These are phyloP conservation scores for Ceratobasidium sp. DNA, from an alignment of 1,284 basidiomycete genomes.

Conservation along the genomic window DNA sequence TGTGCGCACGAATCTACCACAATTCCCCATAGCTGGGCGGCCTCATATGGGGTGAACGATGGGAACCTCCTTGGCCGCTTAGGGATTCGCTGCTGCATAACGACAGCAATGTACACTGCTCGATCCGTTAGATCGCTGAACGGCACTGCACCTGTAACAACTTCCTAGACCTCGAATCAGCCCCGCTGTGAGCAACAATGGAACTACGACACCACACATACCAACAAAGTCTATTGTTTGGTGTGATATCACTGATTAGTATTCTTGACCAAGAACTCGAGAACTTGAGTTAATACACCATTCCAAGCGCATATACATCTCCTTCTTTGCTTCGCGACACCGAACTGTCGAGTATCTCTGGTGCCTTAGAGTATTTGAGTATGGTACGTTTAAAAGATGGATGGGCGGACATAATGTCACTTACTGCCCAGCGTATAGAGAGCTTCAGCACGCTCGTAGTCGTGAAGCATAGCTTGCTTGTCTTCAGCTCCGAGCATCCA, in stretches of 20 bases:
- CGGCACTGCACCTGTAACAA: not conserved
- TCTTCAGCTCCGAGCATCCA: not conserved
- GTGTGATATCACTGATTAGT: too few species aligned
- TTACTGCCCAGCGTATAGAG: constrained; percentile 8
- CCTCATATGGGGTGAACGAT: not conserved
- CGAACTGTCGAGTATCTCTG: not conserved
- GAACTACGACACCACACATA: not conserved
- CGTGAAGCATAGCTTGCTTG: not conserved
- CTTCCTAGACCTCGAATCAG: not conserved
- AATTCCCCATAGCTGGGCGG: not conserved
- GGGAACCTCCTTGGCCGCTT: not conserved
- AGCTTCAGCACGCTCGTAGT: not conserved
- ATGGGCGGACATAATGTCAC: not conserved
- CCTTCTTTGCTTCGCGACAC: not conserved
- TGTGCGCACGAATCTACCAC: not conserved
- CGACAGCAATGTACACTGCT: not conserved
- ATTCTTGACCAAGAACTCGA: not conserved
- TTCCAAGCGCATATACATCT: constrained; percentile 24
- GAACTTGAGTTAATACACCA: not conserved
- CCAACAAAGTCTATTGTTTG: not conserved
- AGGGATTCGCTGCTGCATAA: not conserved
- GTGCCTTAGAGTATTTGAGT: not conserved
- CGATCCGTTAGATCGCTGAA: not conserved
- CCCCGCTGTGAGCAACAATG: not conserved
- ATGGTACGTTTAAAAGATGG: too few species aligned